These are phyloP conservation scores for Protomyces arabidopsidicola DNA, from an alignment of 1,139 yeast species.

Conservation along the genomic window DNA sequence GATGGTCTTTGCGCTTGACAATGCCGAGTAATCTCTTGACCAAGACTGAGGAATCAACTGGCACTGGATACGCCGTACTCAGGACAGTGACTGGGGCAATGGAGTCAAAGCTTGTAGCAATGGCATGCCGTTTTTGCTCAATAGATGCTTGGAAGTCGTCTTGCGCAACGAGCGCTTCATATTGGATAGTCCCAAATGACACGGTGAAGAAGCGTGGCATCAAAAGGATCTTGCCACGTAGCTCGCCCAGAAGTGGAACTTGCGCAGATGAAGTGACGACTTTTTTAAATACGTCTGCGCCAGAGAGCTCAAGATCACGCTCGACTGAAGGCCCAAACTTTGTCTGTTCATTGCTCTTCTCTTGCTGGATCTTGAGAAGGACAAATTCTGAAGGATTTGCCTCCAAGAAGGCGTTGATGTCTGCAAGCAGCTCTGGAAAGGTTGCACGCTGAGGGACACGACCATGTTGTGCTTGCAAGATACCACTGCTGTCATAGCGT, in stretches of 20 bases:
- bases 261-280: slow-evolving; percentile 1
- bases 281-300: not conserved
- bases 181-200: slow-evolving; percentile 5
- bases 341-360: not conserved
- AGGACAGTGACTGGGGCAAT: not conserved
- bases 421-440: slow-evolving; percentile 4
- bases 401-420: slow-evolving; percentile 1
- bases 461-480: slow-evolving; percentile 19
- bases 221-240: slow-evolving; percentile 14
- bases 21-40: not conserved
- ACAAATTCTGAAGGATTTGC: slow-evolving; percentile 6
- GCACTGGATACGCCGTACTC: not conserved
- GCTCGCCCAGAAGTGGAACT: not conserved
- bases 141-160: slow-evolving; percentile 12
- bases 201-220: slow-evolving; percentile 12
- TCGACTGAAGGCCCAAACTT: slow-evolving; percentile 3
- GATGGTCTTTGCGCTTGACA: not conserved
- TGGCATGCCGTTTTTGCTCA: not conserved
- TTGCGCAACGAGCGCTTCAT: slow-evolving; percentile 14
- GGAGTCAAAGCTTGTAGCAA: slow-evolving; percentile 3
- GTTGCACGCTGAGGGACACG: slow-evolving; percentile 9
- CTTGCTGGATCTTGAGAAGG: slow-evolving; percentile 18
- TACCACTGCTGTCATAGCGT: not conserved
- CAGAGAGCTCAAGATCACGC: not conserved
- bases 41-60: not conserved